These are phyloP conservation scores for Castanopsis chinensis DNA, from an alignment of 306 rosid genomes.

Conservation along the genomic window DNA sequence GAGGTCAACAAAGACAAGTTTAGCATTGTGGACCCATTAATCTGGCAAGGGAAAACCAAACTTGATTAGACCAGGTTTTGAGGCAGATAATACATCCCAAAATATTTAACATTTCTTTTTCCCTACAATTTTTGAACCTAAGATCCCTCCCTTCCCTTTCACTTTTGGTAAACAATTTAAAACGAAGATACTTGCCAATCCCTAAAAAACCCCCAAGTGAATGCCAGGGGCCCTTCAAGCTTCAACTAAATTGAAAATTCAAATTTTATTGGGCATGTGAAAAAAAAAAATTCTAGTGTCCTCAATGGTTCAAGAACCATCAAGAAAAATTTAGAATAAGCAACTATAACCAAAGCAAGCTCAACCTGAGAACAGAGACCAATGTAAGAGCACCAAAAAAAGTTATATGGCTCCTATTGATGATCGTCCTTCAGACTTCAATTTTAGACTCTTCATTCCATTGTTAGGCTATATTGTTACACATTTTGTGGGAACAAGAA, in stretches of 20 bases:
- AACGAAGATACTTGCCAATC: not conserved
- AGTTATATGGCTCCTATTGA: not conserved
- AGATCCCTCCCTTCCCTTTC: not conserved
- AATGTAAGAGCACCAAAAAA: not conserved
- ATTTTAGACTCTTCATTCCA: not conserved
- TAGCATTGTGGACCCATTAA: slow-evolving; percentile 85
- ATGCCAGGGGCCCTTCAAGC: not conserved
- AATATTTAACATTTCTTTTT: not conserved
- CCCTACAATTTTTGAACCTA: not conserved
- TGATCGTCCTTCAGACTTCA: not conserved
- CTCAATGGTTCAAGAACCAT: not conserved
- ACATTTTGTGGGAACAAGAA: not conserved
- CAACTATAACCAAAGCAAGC: not conserved
- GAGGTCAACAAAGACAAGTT: slow-evolving; percentile 92
- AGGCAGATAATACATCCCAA: not conserved
- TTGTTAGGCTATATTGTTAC: not conserved
- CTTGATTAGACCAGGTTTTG: not conserved
- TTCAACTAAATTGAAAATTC: not conserved
- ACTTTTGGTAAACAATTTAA: not conserved
- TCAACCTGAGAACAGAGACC: not conserved
- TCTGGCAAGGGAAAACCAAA: slow-evolving; percentile 52
- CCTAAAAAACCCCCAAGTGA: not conserved
- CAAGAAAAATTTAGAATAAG: not conserved
- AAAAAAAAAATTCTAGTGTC: not conserved
- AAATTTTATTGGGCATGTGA: not conserved